Conservation (phyloP, 139 green algal genomes). For the Deuterostichococcus epilithicus region DNA sequence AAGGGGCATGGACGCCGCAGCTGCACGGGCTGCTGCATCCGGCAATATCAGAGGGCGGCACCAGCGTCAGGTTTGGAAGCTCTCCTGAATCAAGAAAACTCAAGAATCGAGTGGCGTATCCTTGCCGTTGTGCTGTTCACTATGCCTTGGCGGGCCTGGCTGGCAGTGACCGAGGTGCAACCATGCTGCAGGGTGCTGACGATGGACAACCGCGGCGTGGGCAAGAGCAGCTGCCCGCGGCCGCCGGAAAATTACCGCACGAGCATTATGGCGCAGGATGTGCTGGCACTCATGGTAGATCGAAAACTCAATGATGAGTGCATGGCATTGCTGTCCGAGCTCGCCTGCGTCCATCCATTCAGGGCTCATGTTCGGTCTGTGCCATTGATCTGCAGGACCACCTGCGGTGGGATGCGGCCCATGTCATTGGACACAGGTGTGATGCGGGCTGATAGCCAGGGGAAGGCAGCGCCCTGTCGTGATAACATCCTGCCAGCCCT, state of each 20-base stretch:
- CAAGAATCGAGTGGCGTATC: neutral
- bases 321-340: neutral
- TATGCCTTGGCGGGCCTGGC: neutral
- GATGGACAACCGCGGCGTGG: slow-evolving; percentile 60
- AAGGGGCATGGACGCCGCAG: slow-evolving; percentile 23
- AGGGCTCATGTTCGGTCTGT: neutral
- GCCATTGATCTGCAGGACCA: slow-evolving; percentile 56
- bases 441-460: too few relatives aligned
- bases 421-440: slow-evolving; percentile 53
- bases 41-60: neutral
- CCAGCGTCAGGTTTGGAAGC: neutral
- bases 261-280: slow-evolving; percentile 48
- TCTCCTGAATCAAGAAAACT: too few relatives aligned
- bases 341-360: neutral
- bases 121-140: neutral
- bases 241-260: slow-evolving; percentile 36
- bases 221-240: slow-evolving; percentile 32
- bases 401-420: slow-evolving; percentile 40
- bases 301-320: too few relatives aligned
- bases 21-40: slow-evolving; percentile 16
- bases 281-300: slow-evolving; percentile 21
- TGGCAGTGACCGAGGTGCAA: too few relatives aligned
- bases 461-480: too few relatives aligned
- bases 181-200: slow-evolving; percentile 17
- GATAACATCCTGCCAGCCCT: too few relatives aligned